These are phyloP conservation scores for Phaeosphaeriaceae sp. DNA, from an alignment of 2,329 filamentous ascomycete species.

Conservation along the genomic window DNA sequence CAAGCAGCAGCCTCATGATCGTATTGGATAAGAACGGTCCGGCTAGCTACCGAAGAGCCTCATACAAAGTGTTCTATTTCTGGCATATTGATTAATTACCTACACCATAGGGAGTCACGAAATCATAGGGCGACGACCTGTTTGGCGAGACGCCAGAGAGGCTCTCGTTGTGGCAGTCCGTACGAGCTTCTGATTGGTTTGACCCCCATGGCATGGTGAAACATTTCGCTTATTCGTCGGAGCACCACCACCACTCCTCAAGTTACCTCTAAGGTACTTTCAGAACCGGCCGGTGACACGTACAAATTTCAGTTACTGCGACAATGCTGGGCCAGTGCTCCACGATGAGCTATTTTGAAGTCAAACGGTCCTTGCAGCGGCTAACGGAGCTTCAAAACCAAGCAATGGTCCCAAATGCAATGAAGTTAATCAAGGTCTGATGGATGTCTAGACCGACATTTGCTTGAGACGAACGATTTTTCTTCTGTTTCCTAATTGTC, in stretches of 20 bases:
- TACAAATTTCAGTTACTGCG: slow-evolving; percentile 29
- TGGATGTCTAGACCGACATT: slow-evolving; percentile 33
- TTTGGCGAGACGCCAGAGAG: slow-evolving; percentile 29
- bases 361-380: slow-evolving; percentile 48
- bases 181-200: slow-evolving; percentile 28
- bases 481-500: slow-evolving; percentile 25
- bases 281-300: slow-evolving; percentile 27
- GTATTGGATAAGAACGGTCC: not conserved
- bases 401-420: slow-evolving; percentile 29
- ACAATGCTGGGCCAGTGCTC: slow-evolving; percentile 43
- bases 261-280: slow-evolving; percentile 19
- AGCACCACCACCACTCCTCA: slow-evolving; percentile 40
- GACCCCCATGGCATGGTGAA: slow-evolving; percentile 23
- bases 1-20: not conserved
- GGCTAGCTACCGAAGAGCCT: slow-evolving; percentile 11
- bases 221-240: slow-evolving; percentile 24
- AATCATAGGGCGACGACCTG: not conserved
- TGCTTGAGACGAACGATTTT: slow-evolving; percentile 32
- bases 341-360: slow-evolving; percentile 31
- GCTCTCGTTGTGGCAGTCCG: slow-evolving; percentile 11
- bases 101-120: not conserved
- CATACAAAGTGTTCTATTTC: slow-evolving; percentile 12
- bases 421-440: slow-evolving; percentile 30
- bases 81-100: slow-evolving; percentile 8
- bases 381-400: slow-evolving; percentile 49